phyloP scores from a whole-genome alignment of 495 filamentous ascomycete species.

The Daldinia childiae region DNA sequence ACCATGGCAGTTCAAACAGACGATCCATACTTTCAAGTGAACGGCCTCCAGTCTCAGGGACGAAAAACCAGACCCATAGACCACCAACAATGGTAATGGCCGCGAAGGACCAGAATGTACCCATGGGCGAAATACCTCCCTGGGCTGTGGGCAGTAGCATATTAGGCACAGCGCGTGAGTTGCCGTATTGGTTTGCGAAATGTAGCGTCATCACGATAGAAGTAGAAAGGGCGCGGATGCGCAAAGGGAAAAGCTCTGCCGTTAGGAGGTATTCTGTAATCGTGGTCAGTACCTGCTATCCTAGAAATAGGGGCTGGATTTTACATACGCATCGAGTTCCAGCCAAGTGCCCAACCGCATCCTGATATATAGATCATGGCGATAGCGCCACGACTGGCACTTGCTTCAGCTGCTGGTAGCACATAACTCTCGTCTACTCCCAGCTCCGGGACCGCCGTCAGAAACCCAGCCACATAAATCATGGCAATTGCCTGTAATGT shows the following conservation, averaged over 20 bases:
- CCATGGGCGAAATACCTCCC: conserved; percentile 61
- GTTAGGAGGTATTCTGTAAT: conserved; percentile 71
- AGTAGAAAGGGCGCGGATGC: conserved; percentile 61
- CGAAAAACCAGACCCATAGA: conserved; percentile 67
- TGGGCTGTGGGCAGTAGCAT: conserved; percentile 60
- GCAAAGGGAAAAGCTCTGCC: conserved; percentile 76
- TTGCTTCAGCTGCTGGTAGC: conserved; percentile 45
- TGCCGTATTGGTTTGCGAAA: conserved; percentile 79
- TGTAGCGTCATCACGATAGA: conserved; percentile 67
- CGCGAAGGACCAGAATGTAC: conserved; percentile 73
- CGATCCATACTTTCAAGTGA: conserved; percentile 72
- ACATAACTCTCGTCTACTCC: conserved; percentile 49
- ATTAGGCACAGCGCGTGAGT: conserved; percentile 65
- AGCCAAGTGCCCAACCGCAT: conserved; percentile 76
- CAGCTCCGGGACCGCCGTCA: conserved; percentile 61
- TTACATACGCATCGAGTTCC: conserved; percentile 69
- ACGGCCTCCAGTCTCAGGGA: conserved; percentile 74
- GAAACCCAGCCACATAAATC: conserved; percentile 74
- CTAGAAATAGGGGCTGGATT: neutral
- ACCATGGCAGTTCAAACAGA: conserved; percentile 74
- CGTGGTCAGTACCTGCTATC: neutral
- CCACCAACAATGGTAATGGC: conserved; percentile 67
- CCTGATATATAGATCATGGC: conserved; percentile 74
- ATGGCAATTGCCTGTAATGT: conserved; percentile 69
- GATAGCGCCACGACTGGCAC: conserved; percentile 64